These are phyloP conservation scores for Nemania sp. DNA, from an alignment of 2,329 filamentous ascomycete species.

Conservation along the genomic window DNA sequence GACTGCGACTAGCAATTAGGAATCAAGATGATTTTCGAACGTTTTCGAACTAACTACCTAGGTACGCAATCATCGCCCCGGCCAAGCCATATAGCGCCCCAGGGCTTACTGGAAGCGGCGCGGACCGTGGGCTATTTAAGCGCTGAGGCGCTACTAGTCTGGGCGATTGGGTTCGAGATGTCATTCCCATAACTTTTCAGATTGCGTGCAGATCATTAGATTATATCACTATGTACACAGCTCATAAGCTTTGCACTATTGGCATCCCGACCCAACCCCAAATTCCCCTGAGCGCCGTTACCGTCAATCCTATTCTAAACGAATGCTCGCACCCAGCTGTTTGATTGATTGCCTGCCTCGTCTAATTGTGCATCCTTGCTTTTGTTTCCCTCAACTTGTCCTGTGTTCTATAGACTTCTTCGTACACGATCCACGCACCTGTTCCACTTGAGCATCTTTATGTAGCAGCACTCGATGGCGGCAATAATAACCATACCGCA, in stretches of 20 bases:
- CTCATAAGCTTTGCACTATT: neutral
- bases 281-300: neutral
- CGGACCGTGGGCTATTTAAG: neutral
- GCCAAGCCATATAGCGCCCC: too few relatives aligned
- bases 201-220: conserved; percentile 3
- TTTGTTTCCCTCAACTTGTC: neutral
- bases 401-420: conserved; percentile 5
- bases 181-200: neutral
- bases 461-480: conserved; percentile 50
- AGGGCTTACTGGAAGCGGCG: too few relatives aligned
- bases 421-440: conserved; percentile 32
- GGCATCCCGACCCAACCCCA: neutral
- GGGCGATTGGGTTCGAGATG: neutral
- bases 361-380: neutral
- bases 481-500: conserved; percentile 51
- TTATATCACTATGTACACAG: conserved; percentile 26
- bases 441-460: conserved; percentile 50
- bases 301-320: neutral
- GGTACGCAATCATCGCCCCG: too few relatives aligned
- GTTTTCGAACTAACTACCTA: too few relatives aligned
- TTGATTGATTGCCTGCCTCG: neutral
- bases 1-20: too few relatives aligned
- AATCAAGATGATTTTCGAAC: too few relatives aligned
- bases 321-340: neutral
- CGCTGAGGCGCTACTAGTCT: too few relatives aligned